Percentiles rank a stretch among this genome's conserved stretches.
Evolutionary conservation across 306 rosid species (phyloP).

Genomic region (Lotus japonicus): DNA sequence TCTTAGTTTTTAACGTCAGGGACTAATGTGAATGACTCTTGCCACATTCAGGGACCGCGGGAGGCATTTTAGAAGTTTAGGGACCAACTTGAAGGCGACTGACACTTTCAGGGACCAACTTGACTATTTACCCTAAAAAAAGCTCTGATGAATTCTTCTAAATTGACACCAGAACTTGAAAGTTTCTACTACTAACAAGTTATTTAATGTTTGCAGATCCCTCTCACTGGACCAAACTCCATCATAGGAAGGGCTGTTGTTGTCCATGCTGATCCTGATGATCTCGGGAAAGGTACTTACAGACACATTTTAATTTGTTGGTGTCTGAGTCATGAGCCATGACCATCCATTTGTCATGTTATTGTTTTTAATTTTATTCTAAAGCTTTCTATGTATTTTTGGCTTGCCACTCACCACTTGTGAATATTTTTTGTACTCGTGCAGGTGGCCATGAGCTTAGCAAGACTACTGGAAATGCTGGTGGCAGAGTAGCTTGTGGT

Average conservation of each 20-base stretch:
- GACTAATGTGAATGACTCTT: too few species aligned
- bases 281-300: constrained; percentile 82
- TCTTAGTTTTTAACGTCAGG: too few species aligned
- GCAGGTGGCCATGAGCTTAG: constrained; percentile 96
- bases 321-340: too few species aligned
- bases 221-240: constrained; percentile 76
- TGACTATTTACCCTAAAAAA: too few species aligned
- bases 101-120: too few species aligned
- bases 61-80: too few species aligned
- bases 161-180: not conserved
- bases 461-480: constrained; percentile 94
- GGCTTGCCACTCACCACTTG: not conserved
- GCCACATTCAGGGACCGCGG: too few species aligned
- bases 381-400: not conserved
- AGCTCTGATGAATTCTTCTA: not conserved
- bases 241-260: constrained; percentile 95
- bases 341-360: too few species aligned
- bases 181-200: constrained; percentile 9
- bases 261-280: constrained; percentile 92
- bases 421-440: not conserved
- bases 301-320: too few species aligned
- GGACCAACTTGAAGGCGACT: too few species aligned
- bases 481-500: constrained; percentile 96
- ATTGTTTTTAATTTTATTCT: not conserved
- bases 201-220: constrained; percentile 52